These are phyloP conservation scores for Podaxis rugospora DNA, from an alignment of 768 basidiomycete genomes.

Conservation along the genomic window DNA sequence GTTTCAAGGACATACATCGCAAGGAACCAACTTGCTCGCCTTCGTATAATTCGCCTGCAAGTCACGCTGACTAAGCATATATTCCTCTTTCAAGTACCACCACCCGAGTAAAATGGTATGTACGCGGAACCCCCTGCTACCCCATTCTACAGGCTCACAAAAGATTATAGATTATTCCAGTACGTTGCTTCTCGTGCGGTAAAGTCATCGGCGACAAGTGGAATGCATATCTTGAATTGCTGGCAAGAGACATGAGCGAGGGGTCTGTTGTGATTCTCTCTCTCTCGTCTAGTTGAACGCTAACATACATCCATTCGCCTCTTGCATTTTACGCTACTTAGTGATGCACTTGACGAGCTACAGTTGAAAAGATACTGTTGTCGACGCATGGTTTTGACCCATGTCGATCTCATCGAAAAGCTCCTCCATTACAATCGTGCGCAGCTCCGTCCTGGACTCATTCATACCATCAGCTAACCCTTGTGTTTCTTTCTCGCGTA, in stretches of 20 bases:
- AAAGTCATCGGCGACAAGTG: constrained; percentile 98
- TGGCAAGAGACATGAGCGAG: constrained; percentile 80
- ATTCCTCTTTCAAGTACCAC: neutral
- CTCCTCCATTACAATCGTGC: constrained; percentile 92
- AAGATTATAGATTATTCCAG: constrained; percentile 79
- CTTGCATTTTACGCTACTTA: constrained; percentile 22
- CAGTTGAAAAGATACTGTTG: constrained; percentile 95
- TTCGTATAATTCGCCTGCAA: rapidly evolving
- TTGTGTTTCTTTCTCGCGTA: constrained; percentile 15
- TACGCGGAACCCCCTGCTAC: neutral
- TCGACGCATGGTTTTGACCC: constrained; percentile 94
- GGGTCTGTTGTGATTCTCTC: constrained; percentile 52
- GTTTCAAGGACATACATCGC: too few species aligned
- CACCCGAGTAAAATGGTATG: neutral
- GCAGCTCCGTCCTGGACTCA: constrained; percentile 21
- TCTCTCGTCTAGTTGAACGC: neutral
- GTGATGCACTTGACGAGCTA: constrained; percentile 85
- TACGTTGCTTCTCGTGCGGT: constrained; percentile 94
- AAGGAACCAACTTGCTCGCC: too few species aligned
- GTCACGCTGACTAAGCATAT: neutral
- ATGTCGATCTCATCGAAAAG: constrained; percentile 97
- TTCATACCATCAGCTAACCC: neutral
- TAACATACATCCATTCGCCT: neutral
- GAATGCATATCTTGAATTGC: constrained; percentile 79
- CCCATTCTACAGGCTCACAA: neutral